Conservation (phyloP, 768 basidiomycete species). For the Pleurotus tuber-regium region DNA sequence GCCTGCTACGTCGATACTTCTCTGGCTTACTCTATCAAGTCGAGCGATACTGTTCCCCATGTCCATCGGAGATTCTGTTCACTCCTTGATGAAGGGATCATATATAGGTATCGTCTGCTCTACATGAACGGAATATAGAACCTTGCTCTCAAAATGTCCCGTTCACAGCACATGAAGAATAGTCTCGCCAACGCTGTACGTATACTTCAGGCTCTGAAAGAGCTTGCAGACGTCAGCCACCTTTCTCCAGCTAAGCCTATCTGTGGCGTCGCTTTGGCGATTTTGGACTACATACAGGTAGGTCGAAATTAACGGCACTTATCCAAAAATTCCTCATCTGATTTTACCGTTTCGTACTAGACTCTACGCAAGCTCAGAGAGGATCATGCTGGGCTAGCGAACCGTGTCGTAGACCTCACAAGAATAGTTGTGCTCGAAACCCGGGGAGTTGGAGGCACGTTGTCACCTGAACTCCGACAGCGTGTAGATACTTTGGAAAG, state of each 20-base stretch:
- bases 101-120: too few species aligned
- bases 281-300: background rate
- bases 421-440: background rate
- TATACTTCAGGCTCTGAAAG: background rate
- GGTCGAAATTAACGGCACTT: background rate
- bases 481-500: background rate
- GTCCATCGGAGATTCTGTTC: too few species aligned
- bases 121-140: too few species aligned
- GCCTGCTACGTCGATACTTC: too few species aligned
- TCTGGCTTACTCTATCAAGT: too few species aligned
- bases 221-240: background rate
- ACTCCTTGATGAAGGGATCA: too few species aligned
- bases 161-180: too few species aligned
- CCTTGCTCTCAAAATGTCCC: too few species aligned
- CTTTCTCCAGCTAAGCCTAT: constrained; percentile 1
- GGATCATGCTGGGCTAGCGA: background rate
- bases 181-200: background rate
- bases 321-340: background rate
- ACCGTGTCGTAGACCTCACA: background rate
- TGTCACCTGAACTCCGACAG: background rate
- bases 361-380: background rate
- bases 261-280: background rate
- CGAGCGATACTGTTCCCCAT: too few species aligned
- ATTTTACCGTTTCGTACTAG: background rate
- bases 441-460: too few species aligned